A percentile compares a stretch with the other conserved stretches of the same genome.
Conservation (phyloP, 2,329 filamentous ascomycete species). For the Pseudogymnoascus sp. region DNA sequence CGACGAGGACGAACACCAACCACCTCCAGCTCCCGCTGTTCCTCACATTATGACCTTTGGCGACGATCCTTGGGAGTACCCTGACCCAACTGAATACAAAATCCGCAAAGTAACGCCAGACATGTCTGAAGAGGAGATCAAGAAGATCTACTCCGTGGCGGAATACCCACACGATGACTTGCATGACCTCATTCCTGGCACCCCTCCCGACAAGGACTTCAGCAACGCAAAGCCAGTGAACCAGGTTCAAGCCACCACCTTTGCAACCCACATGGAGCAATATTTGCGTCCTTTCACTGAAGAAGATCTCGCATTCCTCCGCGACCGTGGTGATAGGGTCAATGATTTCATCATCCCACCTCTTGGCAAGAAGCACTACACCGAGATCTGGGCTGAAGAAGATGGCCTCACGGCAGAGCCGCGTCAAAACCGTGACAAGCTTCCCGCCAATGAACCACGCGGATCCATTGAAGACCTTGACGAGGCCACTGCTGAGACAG, state of each 20-base stretch:
- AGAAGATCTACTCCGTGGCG: conserved; percentile 79
- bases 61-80: conserved; percentile 82
- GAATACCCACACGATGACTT: conserved; percentile 75
- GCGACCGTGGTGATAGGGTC: conserved; percentile 78
- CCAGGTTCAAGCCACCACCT: conserved; percentile 89
- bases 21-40: conserved; percentile 49
- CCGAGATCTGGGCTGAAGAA: conserved; percentile 88
- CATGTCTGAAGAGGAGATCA: conserved; percentile 79
- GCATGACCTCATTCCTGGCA: conserved; percentile 75
- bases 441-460: conserved; percentile 71
- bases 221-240: conserved; percentile 88
- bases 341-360: conserved; percentile 80
- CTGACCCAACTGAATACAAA: conserved; percentile 89
- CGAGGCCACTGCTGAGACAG: conserved; percentile 79
- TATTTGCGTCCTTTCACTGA: conserved; percentile 85
- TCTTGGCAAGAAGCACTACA: conserved; percentile 76
- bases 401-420: conserved; percentile 67
- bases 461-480: conserved; percentile 80
- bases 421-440: conserved; percentile 51
- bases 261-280: conserved; percentile 84
- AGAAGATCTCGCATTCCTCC: conserved; percentile 86
- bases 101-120: conserved; percentile 65
- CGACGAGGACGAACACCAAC: conserved; percentile 43
- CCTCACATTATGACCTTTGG: conserved; percentile 72
- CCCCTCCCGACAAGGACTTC: conserved; percentile 89